phyloP scores from a whole-genome alignment of 371 early-diverging fungal species.

The Cokeromyces recurvatus region DNA sequence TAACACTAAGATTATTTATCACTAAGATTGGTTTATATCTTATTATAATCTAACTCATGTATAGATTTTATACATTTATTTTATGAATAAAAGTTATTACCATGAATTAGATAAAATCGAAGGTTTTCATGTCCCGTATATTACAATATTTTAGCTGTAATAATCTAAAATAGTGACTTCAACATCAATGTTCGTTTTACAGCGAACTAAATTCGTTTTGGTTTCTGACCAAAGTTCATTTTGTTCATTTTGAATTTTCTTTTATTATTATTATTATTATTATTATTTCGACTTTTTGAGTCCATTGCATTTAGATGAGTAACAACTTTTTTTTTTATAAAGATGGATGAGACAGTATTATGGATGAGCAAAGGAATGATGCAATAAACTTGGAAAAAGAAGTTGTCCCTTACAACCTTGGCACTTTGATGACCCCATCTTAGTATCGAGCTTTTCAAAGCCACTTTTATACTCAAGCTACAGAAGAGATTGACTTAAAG shows the following conservation, averaged over 20 bases:
- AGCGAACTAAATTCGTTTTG: neutral
- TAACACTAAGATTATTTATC: too few species aligned
- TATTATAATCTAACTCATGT: too few species aligned
- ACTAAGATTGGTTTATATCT: too few species aligned
- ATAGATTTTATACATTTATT: too few species aligned
- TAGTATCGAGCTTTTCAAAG: slow-evolving; percentile 1
- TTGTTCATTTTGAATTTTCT: neutral
- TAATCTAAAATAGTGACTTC: slow-evolving; percentile 2
- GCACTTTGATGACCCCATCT: slow-evolving; percentile 1
- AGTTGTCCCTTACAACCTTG: slow-evolving; percentile 5
- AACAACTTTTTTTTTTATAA: slow-evolving; percentile 1
- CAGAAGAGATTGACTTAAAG: neutral
- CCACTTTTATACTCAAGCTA: slow-evolving; percentile 5
- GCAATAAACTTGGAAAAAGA: slow-evolving; percentile 1
- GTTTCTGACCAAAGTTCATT: neutral
- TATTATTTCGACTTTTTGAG: neutral
- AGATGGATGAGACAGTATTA: neutral
- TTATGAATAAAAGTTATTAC: too few species aligned
- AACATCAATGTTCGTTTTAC: slow-evolving; percentile 2
- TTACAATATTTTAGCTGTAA: too few species aligned
- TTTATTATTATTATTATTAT: too few species aligned
- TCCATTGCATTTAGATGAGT: slow-evolving; percentile 2
- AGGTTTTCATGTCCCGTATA: too few species aligned
- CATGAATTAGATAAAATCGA: too few species aligned
- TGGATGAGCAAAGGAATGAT: slow-evolving; percentile 2